A percentile compares a stretch with the other conserved stretches of the same genome.
Conservation (phyloP, 2,329 filamentous ascomycete species). For the Ustulina deusta region DNA sequence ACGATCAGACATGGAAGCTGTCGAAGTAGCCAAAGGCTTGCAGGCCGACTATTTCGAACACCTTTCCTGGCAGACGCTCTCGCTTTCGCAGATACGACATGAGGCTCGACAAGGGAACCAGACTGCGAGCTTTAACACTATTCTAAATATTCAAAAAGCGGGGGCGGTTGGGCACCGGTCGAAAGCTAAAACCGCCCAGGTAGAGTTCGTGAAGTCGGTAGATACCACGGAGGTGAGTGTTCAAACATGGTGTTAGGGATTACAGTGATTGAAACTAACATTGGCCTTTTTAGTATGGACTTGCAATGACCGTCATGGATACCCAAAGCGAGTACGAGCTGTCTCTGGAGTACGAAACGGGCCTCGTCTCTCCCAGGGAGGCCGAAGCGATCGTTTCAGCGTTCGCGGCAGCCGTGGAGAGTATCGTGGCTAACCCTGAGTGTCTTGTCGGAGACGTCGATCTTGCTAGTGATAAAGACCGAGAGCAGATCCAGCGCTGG, state of each 20-base stretch:
- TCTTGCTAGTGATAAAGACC: conserved; percentile 14
- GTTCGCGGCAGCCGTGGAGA: conserved; percentile 18
- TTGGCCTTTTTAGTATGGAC: neutral
- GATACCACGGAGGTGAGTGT: conserved; percentile 11
- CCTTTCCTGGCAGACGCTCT: conserved; percentile 20
- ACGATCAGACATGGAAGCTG: conserved; percentile 13
- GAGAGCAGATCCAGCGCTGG: conserved; percentile 11
- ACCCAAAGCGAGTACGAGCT: neutral
- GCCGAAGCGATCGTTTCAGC: conserved; percentile 18
- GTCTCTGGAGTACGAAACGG: conserved; percentile 17
- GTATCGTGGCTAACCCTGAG: conserved; percentile 12
- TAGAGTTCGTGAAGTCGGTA: neutral
- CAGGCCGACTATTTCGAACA: conserved; percentile 25
- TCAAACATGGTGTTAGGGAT: no score
- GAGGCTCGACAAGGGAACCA: conserved; percentile 15
- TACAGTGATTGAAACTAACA: neutral
- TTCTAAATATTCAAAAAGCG: conserved; percentile 23
- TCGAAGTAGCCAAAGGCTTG: conserved; percentile 18
- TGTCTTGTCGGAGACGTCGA: conserved; percentile 16
- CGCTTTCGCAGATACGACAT: conserved; percentile 25
- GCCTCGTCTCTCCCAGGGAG: conserved; percentile 5
- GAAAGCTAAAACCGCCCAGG: neutral
- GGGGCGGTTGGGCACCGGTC: neutral
- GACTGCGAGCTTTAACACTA: conserved; percentile 20
- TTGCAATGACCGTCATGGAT: conserved; percentile 15